Evolutionary conservation across 768 basidiomycete species (phyloP), one percentile per base, ranked within the genome.

Genomic region (Panaeolus papilionaceus): DNA sequence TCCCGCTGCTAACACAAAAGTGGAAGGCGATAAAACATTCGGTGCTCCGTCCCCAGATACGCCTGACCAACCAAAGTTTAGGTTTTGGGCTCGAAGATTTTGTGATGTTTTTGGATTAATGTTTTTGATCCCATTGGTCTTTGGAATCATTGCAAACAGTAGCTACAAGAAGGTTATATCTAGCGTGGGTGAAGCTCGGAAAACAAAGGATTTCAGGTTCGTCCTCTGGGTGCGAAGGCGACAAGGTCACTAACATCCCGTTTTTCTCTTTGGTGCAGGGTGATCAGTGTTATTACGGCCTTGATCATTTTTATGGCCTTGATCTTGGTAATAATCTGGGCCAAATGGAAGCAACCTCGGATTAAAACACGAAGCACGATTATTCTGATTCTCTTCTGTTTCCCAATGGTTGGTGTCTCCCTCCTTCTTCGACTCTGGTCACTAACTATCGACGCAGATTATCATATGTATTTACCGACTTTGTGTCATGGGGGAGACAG

Each of bases 391-490:
- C n/a, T 73, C 8, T 66, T 80, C 61, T 70, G 73, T 39, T 61
- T 68, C 9, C 72, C 80, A n/a, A 70, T 78, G 62, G 83, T 82
- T 64, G 71, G 81, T 72, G 20, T 16, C 38, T 8, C 38, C 10
- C 38, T 14, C 28, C 37, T 37, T 38, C 38, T 9, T 11, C 33
- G 4, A 7, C n/a, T 49, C 4, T 14, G 5, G 51, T 37, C 18
- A 37, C 64, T 61, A 28, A 61, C 18, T 44, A 20, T 40, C 63
- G 18, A 2, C 18, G 42, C 42, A 82, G 81, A 66, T 70, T 40
- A 71, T 77, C 26, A 74, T 81, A 51, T 75, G 78, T 0, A 71
- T 80, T 18, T 85, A 84, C 72, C 82, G 83, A 16, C 76, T 84
- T 11, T 66, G 71, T 1, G 75, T 84, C 38, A 82, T 85, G 80